Percentiles rank a stretch among this genome's conserved stretches.
phyloP scores from a whole-genome alignment of 2,329 filamentous ascomycete genomes.

The Raffaelea albimanens region DNA sequence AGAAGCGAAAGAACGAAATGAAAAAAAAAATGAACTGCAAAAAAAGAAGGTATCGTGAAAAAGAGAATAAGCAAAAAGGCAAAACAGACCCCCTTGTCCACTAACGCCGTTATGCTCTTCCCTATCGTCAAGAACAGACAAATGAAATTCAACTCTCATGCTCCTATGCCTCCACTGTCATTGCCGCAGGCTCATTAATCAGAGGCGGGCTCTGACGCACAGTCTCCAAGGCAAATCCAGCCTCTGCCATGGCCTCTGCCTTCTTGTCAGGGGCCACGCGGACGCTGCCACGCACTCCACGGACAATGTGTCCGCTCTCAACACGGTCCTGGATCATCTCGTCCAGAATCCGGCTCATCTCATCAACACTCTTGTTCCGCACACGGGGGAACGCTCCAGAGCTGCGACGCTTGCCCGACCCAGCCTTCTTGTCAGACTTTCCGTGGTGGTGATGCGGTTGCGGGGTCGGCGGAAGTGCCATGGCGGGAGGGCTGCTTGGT shows the following conservation, averaged over 20 bases:
- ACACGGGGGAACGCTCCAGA: constrained; percentile 27
- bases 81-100: not conserved
- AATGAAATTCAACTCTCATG: no score
- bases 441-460: not conserved
- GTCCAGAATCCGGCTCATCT: constrained; percentile 88
- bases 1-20: constrained; percentile 5
- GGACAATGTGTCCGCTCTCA: constrained; percentile 62
- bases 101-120: no score
- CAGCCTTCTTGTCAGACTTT: constrained; percentile 4
- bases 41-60: not conserved
- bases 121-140: no score
- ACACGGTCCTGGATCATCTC: constrained; percentile 93
- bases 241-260: constrained; percentile 14
- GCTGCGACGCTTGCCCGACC: constrained; percentile 5
- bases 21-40: constrained; percentile 3
- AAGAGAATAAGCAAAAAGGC: constrained; percentile 5
- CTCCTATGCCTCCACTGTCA: constrained; percentile 18
- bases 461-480: constrained; percentile 14
- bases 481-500: constrained; percentile 17
- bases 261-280: constrained; percentile 42
- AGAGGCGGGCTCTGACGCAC: constrained; percentile 18
- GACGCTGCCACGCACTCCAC: constrained; percentile 58
- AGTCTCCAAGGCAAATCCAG: constrained; percentile 10
- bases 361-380: constrained; percentile 65
- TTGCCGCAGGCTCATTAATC: constrained; percentile 15